Conservation (phyloP, 345 rosid genomes). For the Populus nigra region DNA sequence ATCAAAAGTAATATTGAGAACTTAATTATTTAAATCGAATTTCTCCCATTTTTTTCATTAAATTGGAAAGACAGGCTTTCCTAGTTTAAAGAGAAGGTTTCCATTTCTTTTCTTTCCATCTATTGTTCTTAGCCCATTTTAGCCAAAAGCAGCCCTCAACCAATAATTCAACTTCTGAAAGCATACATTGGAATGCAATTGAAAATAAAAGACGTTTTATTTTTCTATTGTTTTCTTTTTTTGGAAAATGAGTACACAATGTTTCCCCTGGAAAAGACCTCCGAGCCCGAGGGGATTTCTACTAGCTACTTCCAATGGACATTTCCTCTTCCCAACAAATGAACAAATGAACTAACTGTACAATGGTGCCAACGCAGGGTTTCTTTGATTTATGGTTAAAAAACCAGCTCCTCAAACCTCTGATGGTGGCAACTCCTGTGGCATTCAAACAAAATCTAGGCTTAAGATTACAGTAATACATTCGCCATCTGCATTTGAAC, state of each 20-base stretch:
- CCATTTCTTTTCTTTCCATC: no score
- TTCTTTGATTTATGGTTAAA: slow-evolving; percentile 16
- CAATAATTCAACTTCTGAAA: neutral
- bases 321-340: slow-evolving; percentile 48
- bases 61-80: no score
- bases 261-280: slow-evolving; percentile 12
- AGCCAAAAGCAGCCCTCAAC: neutral
- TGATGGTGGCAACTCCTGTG: slow-evolving; percentile 23
- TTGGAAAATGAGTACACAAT: slow-evolving; percentile 22
- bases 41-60: no score
- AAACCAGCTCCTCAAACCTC: slow-evolving; percentile 33
- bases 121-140: neutral
- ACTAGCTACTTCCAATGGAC: slow-evolving; percentile 29
- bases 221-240: neutral
- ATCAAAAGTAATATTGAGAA: no score
- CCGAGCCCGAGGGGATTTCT: slow-evolving; percentile 11
- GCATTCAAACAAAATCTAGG: slow-evolving; percentile 8
- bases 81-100: no score
- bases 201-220: slow-evolving; percentile 1
- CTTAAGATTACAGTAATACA: slow-evolving; percentile 14
- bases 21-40: no score
- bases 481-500: slow-evolving; percentile 18
- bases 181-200: neutral
- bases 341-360: slow-evolving; percentile 57
- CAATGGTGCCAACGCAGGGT: slow-evolving; percentile 36